These are phyloP conservation scores for Mycena sp. DNA, from an alignment of 1,284 basidiomycete genomes.

Conservation along the genomic window DNA sequence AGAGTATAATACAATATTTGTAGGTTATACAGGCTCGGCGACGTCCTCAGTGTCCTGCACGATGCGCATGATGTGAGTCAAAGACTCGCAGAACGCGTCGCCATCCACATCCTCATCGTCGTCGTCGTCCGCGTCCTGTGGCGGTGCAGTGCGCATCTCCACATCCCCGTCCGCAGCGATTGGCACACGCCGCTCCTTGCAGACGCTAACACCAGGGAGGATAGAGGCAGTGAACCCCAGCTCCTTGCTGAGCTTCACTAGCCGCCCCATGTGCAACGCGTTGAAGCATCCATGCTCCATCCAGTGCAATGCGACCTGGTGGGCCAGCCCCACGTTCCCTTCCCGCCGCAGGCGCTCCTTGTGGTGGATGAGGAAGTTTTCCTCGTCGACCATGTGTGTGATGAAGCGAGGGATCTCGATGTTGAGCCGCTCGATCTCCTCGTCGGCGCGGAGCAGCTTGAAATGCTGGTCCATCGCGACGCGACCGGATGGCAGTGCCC, in stretches of 20 bases:
- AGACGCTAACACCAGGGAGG: background rate
- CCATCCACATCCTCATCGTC: no score
- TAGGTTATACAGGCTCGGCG: no score
- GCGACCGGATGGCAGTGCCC: slow-evolving; percentile 1
- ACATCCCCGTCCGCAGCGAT: no score
- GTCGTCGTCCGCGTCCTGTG: no score
- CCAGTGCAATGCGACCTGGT: background rate
- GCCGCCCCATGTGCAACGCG: background rate
- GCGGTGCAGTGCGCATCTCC: no score
- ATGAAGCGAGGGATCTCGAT: slow-evolving; percentile 25
- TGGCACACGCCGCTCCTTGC: background rate
- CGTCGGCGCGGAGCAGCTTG: no score
- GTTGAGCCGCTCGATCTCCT: slow-evolving; percentile 26
- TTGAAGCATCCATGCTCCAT: background rate
- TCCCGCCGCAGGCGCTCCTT: background rate
- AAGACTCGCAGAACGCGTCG: no score
- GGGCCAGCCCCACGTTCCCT: background rate
- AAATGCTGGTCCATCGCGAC: slow-evolving; percentile 20
- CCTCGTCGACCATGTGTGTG: slow-evolving; percentile 21
- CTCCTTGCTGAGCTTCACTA: slow-evolving; percentile 3
- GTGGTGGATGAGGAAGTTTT: background rate
- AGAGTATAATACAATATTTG: no score
- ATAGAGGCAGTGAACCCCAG: slow-evolving; percentile 10
- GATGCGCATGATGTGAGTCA: no score
- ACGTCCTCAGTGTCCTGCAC: no score